phyloP scores from a whole-genome alignment of 2,329 filamentous ascomycete genomes.

The Aspergillus piperis region DNA sequence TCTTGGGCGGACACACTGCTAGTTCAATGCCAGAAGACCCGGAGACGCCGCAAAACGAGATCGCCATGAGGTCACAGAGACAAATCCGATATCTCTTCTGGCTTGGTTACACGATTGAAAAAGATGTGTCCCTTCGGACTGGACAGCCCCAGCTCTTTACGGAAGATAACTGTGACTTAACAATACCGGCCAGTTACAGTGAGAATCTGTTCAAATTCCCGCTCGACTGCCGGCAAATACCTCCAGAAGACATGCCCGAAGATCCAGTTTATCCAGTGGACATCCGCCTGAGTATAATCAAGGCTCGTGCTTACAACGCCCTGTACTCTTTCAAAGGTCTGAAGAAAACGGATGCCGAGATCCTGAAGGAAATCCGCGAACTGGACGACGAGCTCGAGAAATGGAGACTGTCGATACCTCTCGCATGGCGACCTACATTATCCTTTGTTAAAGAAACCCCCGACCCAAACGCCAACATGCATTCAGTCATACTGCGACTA shows the following conservation, averaged over 20 bases:
- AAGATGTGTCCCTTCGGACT: conserved; percentile 57
- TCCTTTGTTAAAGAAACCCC: conserved; percentile 42
- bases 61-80: conserved; percentile 22
- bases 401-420: conserved; percentile 55
- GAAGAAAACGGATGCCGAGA: conserved; percentile 56
- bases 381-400: conserved; percentile 59
- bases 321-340: conserved; percentile 54
- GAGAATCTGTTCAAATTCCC: conserved; percentile 29
- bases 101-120: conserved; percentile 58
- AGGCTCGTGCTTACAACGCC: conserved; percentile 51
- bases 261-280: conserved; percentile 50
- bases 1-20: conserved; percentile 50
- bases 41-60: conserved; percentile 12
- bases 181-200: conserved; percentile 48
- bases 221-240: conserved; percentile 22
- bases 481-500: conserved; percentile 52
- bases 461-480: conserved; percentile 46
- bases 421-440: conserved; percentile 50
- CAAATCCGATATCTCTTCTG: conserved; percentile 53
- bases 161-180: conserved; percentile 57
- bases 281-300: conserved; percentile 53
- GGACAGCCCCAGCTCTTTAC: conserved; percentile 55
- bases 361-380: conserved; percentile 57
- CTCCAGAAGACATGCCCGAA: conserved; percentile 22
- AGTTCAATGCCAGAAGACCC: conserved; percentile 28